Evolutionary conservation across 2,329 filamentous ascomycete genomes (phyloP).

Genomic region (Aureobasidium uvarum): DNA sequence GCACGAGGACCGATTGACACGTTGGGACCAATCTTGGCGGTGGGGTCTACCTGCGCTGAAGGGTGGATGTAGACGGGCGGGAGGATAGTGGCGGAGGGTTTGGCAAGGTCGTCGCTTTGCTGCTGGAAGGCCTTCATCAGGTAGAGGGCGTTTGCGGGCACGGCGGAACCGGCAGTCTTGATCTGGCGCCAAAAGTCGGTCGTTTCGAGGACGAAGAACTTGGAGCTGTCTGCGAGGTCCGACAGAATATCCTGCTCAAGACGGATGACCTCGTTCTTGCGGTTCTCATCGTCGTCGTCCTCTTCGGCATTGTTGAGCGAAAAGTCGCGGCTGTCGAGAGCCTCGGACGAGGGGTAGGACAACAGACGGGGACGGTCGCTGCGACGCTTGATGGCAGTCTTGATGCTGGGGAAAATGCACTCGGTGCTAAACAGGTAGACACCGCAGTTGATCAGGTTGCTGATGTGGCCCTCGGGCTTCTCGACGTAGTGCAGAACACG

Average conservation of each 20-base stretch:
- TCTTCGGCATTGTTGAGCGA: slow-evolving; percentile 57
- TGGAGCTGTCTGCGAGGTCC: slow-evolving; percentile 93
- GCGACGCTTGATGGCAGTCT: slow-evolving; percentile 90
- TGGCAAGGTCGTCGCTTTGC: slow-evolving; percentile 75
- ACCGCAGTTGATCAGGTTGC: slow-evolving; percentile 98
- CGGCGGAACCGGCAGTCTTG: slow-evolving; percentile 96
- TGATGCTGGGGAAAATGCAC: slow-evolving; percentile 94
- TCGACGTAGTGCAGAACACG: slow-evolving; percentile 98
- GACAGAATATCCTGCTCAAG: slow-evolving; percentile 96
- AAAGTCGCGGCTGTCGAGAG: slow-evolving; percentile 63
- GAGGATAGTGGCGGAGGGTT: slow-evolving; percentile 82
- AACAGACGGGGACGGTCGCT: slow-evolving; percentile 85
- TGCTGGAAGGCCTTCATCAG: slow-evolving; percentile 89
- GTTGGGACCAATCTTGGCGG: slow-evolving; percentile 94
- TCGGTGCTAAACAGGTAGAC: slow-evolving; percentile 97
- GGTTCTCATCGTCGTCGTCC: slow-evolving; percentile 70
- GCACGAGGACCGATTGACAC: slow-evolving; percentile 93
- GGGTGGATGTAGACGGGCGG: slow-evolving; percentile 95
- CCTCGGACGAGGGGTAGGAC: slow-evolving; percentile 94
- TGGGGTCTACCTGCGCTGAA: slow-evolving; percentile 83
- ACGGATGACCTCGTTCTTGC: slow-evolving; percentile 82
- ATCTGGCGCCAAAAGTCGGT: slow-evolving; percentile 99
- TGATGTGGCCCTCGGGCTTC: slow-evolving; percentile 97
- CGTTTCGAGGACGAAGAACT: slow-evolving; percentile 97
- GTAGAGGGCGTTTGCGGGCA: slow-evolving; percentile 95